Base-by-base conservation (phyloP, 495 filamentous ascomycete species). In the Friedmanniomyces endolithicus region DNA sequence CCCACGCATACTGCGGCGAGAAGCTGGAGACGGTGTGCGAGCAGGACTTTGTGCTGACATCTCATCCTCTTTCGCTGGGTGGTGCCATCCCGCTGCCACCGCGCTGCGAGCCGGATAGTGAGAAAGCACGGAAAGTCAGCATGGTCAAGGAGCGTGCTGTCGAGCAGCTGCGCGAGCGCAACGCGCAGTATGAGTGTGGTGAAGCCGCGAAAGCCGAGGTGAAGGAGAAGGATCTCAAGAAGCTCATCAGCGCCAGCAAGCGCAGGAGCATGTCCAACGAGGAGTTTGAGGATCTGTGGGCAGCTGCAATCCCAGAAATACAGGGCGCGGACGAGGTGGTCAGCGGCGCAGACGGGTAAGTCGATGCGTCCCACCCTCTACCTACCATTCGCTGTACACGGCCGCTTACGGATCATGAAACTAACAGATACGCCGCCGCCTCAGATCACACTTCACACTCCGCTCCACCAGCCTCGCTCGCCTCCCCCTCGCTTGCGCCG, bases 211-310 rank as follows among this genome's bases (percentile, higher is more conserved):
- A 75, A 11, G 80, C 83, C 0, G 79, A 85, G 43, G 79, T 94
- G 27, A 76, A 79, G 48, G 88, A 87, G 59, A 65, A 77, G n/a
- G 81, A 85, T 35, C 73, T 96, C 57, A 94, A 89, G 70, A 72
- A 82, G 54, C 76, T 78, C 43, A 78, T 95, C 50, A 77, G 71
- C 45, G 77, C 80, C 62, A 88, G 85, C 71, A 76, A 83, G 44
- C 80, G 79, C 60, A 86, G 83, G 68, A 78, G 81, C 27, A 86
- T 95, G 85, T 82, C 75, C 48, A 82, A 90, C 61, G 74, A 78
- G 22, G 90, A 97, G 65, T 98, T 97, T 60, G 88, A 95, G 58
- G 87, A 96, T 48, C 76, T 98, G 19, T 98, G 87, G 86, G 77
- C 75, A 51, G 81, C 81, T 37, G 90, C 92, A 25, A 75, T 98